Base-by-base conservation (phyloP, 768 basidiomycete species). In the Sarcodon aspratus region DNA sequence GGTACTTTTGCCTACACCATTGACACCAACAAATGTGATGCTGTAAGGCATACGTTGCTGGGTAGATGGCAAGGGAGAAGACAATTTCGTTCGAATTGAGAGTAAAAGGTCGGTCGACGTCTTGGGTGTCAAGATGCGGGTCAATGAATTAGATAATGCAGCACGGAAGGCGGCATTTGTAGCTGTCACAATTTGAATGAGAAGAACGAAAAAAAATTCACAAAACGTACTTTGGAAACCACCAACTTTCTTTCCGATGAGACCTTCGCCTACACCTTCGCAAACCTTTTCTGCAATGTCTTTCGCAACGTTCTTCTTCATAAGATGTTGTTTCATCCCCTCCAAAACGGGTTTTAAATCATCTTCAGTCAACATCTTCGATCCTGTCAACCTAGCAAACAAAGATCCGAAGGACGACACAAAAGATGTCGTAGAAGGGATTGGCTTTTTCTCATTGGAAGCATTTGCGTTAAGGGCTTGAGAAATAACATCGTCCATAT, bases 1-100 rank as follows among this genome's bases (percentile, higher is more conserved):
- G 6, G 96, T 98, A 57, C 91, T 95, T 71, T 99, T 99, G 33
- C 96, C 96, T 21, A 99, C 96, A 21, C 96, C 96, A 60, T 99
- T 99, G 35, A 99, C 96, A 11, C 96, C 96, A 37, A 98, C 93
- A 62, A 99, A 99, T 0, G 92, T 84, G 58, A 99, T 87, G 57
- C 81, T 82, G 65, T 97, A 98, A 0, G 95, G 95, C 57, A 80
- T 71, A 9, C 86, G 78, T 58, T 84, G 83, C 58, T 85, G 82
- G 32, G 78, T 78, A 9, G 88, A 82, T 3, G 85, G 67, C 27
- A 90, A 63, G 15, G 84, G 78, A 0, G 85, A 80, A 0, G 82
- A 78, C 3, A 88, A 69, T 59, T 97, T 99, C 15, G 82, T 86
- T 45, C 91, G 80, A 58, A 99, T 96, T 32, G 94, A 91, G 42